phyloP scores from a whole-genome alignment of 306 rosid genomes.

The Cucumis melo region DNA sequence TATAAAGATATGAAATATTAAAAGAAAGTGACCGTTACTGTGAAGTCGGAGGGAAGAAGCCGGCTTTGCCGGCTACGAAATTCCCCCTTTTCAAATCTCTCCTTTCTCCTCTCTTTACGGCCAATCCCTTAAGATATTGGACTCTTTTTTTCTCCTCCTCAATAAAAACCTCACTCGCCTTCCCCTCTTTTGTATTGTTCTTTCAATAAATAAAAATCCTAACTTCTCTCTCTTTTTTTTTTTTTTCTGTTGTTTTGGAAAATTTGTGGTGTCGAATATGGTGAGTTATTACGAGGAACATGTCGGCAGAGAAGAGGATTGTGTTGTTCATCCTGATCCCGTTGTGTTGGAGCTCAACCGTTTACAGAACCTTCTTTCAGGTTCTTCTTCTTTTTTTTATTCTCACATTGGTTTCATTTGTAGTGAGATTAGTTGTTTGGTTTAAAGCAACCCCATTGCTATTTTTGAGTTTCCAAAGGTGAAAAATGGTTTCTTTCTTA shows the following conservation, averaged over 20 bases:
- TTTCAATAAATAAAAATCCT: conserved; percentile 2
- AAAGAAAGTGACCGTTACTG: conserved; percentile 12
- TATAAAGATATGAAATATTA: neutral
- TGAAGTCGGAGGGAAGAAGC: conserved; percentile 24
- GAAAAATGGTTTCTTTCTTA: neutral
- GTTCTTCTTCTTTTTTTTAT: conserved; percentile 18
- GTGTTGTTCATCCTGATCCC: conserved; percentile 38
- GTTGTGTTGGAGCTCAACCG: conserved; percentile 57
- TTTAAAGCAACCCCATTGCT: neutral
- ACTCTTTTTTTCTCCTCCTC: conserved; percentile 6
- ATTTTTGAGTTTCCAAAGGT: neutral
- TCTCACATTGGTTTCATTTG: neutral
- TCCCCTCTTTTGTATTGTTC: conserved; percentile 1
- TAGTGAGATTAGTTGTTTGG: neutral
- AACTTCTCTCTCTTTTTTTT: neutral
- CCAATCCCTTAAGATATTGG: conserved; percentile 39
- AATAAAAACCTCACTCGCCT: neutral
- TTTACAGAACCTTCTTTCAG: conserved; percentile 54
- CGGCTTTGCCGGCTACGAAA: conserved; percentile 28
- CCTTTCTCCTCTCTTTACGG: conserved; percentile 45
- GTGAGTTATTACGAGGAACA: conserved; percentile 36
- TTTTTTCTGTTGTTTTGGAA: conserved; percentile 7
- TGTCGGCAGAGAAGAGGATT: conserved; percentile 31
- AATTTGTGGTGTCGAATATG: conserved; percentile 19
- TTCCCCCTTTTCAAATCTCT: conserved; percentile 17